Conservation (phyloP, 1,284 basidiomycete species). For the Heterobasidion occidentale region DNA sequence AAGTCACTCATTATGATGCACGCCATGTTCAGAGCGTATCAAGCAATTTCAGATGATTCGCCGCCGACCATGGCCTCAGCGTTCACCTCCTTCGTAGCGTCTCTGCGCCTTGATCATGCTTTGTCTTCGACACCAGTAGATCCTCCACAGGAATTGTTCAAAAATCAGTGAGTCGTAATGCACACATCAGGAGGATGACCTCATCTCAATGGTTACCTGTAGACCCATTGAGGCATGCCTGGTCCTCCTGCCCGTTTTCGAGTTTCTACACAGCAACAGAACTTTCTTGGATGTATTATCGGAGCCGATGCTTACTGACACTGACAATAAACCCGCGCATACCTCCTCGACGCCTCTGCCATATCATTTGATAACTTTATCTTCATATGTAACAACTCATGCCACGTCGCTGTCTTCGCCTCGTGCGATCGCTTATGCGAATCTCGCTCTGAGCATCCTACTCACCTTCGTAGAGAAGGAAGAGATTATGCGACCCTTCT, state of each 20-base stretch:
- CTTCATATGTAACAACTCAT: slow-evolving; percentile 57
- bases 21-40: slow-evolving; percentile 39
- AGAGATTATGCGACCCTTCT: slow-evolving; percentile 36
- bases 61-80: slow-evolving; percentile 39
- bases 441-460: slow-evolving; percentile 43
- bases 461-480: slow-evolving; percentile 42
- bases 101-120: slow-evolving; percentile 45
- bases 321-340: slow-evolving; percentile 7
- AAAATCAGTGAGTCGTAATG: slow-evolving; percentile 36
- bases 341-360: slow-evolving; percentile 25
- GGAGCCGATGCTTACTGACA: slow-evolving; percentile 23
- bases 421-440: slow-evolving; percentile 52
- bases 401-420: slow-evolving; percentile 49
- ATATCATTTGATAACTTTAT: slow-evolving; percentile 41
- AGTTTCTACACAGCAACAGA: slow-evolving; percentile 44
- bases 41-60: slow-evolving; percentile 42
- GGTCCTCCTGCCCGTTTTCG: slow-evolving; percentile 49
- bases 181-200: too few relatives aligned
- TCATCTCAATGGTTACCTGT: not conserved
- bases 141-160: slow-evolving; percentile 45
- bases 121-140: slow-evolving; percentile 37
- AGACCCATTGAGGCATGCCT: slow-evolving; percentile 58
- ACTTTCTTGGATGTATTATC: slow-evolving; percentile 37
- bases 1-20: not conserved
- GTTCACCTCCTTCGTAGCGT: slow-evolving; percentile 40